Conservation (phyloP, 495 filamentous ascomycete species). For the Trichoderma erinaceum region DNA sequence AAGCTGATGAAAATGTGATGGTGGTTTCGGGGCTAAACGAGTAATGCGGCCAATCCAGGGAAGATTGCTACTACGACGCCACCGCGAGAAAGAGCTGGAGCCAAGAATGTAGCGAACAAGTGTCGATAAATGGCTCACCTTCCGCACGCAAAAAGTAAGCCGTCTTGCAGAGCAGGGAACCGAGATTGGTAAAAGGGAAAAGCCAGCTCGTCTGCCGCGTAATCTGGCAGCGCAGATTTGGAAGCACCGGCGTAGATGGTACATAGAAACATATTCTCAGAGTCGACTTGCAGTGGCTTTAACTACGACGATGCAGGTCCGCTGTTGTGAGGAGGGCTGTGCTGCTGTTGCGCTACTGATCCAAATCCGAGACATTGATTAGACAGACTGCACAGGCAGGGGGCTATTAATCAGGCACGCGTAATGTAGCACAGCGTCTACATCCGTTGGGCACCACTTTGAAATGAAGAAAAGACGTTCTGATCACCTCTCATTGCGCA, state of each 20-base stretch:
- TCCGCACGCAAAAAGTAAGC: not conserved
- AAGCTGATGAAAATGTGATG: not conserved
- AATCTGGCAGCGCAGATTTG: not conserved
- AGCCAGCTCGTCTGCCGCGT: not conserved
- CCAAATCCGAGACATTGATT: too few species aligned
- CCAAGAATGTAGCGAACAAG: not conserved
- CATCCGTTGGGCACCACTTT: not conserved
- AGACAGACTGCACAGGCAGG: too few species aligned
- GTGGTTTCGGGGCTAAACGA: not conserved
- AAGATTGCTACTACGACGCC: not conserved
- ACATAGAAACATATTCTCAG: too few species aligned
- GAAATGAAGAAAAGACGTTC: not conserved
- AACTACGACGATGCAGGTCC: too few species aligned
- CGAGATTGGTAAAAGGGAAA: not conserved
- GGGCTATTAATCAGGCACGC: not conserved
- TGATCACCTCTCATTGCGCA: not conserved
- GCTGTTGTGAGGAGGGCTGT: too few species aligned
- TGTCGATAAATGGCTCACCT: slow-evolving; percentile 8
- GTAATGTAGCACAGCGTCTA: not conserved
- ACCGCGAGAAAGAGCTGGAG: not conserved
- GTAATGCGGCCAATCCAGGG: not conserved
- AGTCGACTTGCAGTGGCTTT: too few species aligned
- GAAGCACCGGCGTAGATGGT: too few species aligned
- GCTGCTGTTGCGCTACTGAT: too few species aligned
- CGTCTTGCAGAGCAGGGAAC: not conserved